phyloP scores from a whole-genome alignment of 2,329 filamentous ascomycete genomes.

The Neonectria ditissima region DNA sequence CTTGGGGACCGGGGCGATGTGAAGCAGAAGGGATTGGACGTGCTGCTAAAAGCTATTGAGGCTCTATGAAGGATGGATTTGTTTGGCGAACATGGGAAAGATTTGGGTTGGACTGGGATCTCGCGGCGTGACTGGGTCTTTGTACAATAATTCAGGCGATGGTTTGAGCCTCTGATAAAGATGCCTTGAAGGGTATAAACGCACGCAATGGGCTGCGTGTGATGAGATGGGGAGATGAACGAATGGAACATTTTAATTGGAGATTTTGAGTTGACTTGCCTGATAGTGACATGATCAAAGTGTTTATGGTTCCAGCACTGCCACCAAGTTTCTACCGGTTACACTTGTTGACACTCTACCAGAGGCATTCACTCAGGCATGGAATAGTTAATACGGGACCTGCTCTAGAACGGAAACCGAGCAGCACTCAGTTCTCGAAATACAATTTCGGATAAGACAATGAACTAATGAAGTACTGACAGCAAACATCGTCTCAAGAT shows the following conservation, averaged over 20 bases:
- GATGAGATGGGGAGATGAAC: slow-evolving; percentile 6
- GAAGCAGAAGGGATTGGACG: slow-evolving; percentile 65
- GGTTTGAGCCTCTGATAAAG: slow-evolving; percentile 24
- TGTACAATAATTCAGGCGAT: slow-evolving; percentile 27
- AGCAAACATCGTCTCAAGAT: background rate
- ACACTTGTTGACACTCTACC: no score
- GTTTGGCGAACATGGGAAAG: slow-evolving; percentile 4
- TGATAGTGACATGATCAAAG: background rate
- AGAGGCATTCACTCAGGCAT: no score
- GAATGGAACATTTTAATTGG: background rate
- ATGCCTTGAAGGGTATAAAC: background rate
- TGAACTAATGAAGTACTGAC: background rate
- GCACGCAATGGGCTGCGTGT: slow-evolving; percentile 15
- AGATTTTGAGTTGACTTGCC: background rate
- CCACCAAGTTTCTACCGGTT: no score
- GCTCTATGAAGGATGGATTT: slow-evolving; percentile 55
- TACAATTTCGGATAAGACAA: no score
- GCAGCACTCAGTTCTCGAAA: background rate
- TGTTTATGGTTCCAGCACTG: no score
- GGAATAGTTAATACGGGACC: background rate
- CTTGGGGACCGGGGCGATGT: slow-evolving; percentile 70
- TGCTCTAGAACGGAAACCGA: background rate
- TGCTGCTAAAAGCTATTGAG: slow-evolving; percentile 71
- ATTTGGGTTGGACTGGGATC: background rate
- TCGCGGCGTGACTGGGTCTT: slow-evolving; percentile 30